Evolutionary conservation across 371 early-diverging fungal species (phyloP), one percentile per base, ranked within the genome.

Genomic region (Saksenaea vasiformis): DNA sequence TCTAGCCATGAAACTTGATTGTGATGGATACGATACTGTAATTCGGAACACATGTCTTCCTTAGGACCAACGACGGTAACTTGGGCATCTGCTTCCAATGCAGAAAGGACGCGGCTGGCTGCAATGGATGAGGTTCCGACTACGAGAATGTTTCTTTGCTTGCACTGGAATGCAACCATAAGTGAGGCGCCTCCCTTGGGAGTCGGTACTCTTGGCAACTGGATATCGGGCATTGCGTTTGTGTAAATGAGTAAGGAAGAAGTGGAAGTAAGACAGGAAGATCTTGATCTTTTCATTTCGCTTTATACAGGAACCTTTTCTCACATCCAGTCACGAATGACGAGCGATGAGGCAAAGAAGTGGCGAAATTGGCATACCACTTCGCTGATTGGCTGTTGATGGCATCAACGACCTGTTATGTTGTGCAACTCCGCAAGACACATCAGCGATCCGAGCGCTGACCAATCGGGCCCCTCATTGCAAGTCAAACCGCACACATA

Each of bases 41-140:
- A 80, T 60, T 89, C 90, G 35, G 83, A 62, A 55, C 79, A 78
- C 64, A 90, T 54, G 58, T 10, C 36, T 2, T 60, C 43, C 14
- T 61, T 67, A 5, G 68, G 44, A 13, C 74, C 74, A 24, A 90
- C 72, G 4, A 91, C 69, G 8, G 78, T 82, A 1, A 92, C 91
- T 15, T 44, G 61, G 10, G 90, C 89, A 62, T 91, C 90, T 34
- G 92, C 90, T 62, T 92, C 92, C 14, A 89, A 80, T 7, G 87
- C 80, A 35, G 85, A 80, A 54, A 87, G 78, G 0, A 85, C 89
- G 19, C 92, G 81, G 26, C 81, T 82, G 24, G 91, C 89, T 10
- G 92, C 90, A 27, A 85, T 79, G 2, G 76, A 28, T 55, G 78
- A 84, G 26, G 83, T 85, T 17, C 92, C 92, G 38, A 92, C 82